phyloP scores from a whole-genome alignment of 495 filamentous ascomycete species.

The Trichoderma orchidacearum region DNA sequence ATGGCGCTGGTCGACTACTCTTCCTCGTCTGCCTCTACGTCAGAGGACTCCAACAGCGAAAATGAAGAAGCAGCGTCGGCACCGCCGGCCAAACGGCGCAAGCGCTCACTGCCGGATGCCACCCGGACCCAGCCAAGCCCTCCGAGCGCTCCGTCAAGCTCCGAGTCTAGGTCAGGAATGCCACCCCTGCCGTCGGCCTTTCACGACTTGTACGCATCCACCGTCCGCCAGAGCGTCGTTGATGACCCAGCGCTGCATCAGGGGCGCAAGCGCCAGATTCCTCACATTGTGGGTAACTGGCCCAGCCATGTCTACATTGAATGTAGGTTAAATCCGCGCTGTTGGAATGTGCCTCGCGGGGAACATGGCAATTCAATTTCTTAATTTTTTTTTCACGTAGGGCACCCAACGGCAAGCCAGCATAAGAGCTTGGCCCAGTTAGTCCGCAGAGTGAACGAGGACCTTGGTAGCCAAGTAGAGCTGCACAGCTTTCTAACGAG shows the following conservation, averaged over 20 bases:
- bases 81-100: slow-evolving; percentile 6
- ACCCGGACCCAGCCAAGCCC: background rate
- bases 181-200: slow-evolving; percentile 77
- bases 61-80: background rate
- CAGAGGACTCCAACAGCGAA: slow-evolving; percentile 23
- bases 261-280: slow-evolving; percentile 65
- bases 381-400: too few relatives aligned
- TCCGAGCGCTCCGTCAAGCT: background rate
- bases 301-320: slow-evolving; percentile 86
- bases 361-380: too few relatives aligned
- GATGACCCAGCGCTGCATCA: slow-evolving; percentile 80
- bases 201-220: slow-evolving; percentile 80
- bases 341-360: background rate
- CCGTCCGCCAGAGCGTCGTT: slow-evolving; percentile 52
- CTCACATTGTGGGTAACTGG: slow-evolving; percentile 86
- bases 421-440: slow-evolving; percentile 37
- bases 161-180: slow-evolving; percentile 27
- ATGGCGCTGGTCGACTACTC: slow-evolving; percentile 64
- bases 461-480: slow-evolving; percentile 6
- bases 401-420: slow-evolving; percentile 52
- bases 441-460: slow-evolving; percentile 24
- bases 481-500: slow-evolving; percentile 55
- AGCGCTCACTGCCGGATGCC: background rate
- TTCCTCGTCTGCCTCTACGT: slow-evolving; percentile 50
- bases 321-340: slow-evolving; percentile 42